A percentile compares a stretch with the other conserved stretches of the same genome.
These are phyloP conservation scores for Parietichytrium sp. DNA, from an alignment of 108 stramenopile species.

Conservation along the genomic window DNA sequence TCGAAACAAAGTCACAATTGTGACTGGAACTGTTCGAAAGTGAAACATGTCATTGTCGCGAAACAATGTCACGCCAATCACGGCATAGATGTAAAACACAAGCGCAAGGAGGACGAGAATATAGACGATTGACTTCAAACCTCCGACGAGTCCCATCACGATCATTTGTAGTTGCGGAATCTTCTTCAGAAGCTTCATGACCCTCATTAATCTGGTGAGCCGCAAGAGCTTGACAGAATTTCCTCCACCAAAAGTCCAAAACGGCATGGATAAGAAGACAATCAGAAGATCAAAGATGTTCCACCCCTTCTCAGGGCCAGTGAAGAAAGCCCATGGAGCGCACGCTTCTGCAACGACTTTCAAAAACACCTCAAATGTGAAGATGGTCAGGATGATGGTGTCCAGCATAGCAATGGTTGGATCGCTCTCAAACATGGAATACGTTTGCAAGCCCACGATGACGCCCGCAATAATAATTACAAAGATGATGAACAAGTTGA, in stretches of 20 bases:
- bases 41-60: conserved; percentile 47
- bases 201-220: conserved; percentile 47
- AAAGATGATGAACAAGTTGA: conserved; percentile 38
- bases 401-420: not conserved
- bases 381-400: conserved; percentile 35
- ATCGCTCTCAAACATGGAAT: conserved; percentile 20
- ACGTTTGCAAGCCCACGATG: conserved; percentile 56
- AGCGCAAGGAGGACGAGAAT: conserved; percentile 52
- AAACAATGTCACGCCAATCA: conserved; percentile 44
- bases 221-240: conserved; percentile 46
- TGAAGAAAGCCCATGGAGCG: conserved; percentile 48
- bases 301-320: conserved; percentile 30
- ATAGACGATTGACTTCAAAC: conserved; percentile 45
- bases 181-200: conserved; percentile 54
- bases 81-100: conserved; percentile 54
- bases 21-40: conserved; percentile 47
- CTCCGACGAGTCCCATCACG: conserved; percentile 45
- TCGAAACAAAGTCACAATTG: conserved; percentile 51
- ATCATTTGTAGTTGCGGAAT: conserved; percentile 55
- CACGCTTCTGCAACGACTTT: conserved; percentile 51
- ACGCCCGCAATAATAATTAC: conserved; percentile 52
- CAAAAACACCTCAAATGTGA: conserved; percentile 43
- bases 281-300: conserved; percentile 51
- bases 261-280: conserved; percentile 36
- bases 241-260: conserved; percentile 30